A percentile compares a stretch with the other conserved stretches of the same genome.
Conservation (phyloP, 805 yeast species). For the Metschnikowia sp. region DNA sequence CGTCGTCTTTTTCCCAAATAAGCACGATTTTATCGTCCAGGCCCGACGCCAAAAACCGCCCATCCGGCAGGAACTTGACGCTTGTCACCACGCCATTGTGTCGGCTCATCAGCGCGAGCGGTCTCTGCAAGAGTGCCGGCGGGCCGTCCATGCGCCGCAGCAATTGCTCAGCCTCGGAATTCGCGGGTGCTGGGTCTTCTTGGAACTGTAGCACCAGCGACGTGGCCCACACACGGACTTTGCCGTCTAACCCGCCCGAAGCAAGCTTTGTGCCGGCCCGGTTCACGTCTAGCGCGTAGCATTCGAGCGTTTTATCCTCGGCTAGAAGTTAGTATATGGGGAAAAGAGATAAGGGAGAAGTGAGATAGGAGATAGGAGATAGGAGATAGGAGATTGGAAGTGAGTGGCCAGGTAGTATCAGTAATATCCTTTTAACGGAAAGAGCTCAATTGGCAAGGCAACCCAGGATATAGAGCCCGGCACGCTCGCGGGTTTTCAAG, state of each 20-base stretch:
- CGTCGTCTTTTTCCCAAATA: slow-evolving; percentile 91
- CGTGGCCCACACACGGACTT: slow-evolving; percentile 84
- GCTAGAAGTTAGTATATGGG: slow-evolving; percentile 41
- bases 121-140: slow-evolving; percentile 30
- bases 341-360: slow-evolving; percentile 7
- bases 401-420: too few species aligned
- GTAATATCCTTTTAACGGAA: too few species aligned
- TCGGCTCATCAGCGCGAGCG: slow-evolving; percentile 86
- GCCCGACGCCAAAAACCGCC: slow-evolving; percentile 87
- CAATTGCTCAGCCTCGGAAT: not conserved
- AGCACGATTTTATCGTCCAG: slow-evolving; percentile 90
- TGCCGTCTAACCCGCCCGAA: slow-evolving; percentile 90
- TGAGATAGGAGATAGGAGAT: too few species aligned
- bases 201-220: slow-evolving; percentile 48
- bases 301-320: slow-evolving; percentile 76
- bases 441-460: too few species aligned
- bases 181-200: slow-evolving; percentile 4
- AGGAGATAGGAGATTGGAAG: too few species aligned
- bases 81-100: slow-evolving; percentile 97
- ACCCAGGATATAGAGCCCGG: too few species aligned
- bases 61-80: slow-evolving; percentile 89
- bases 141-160: slow-evolving; percentile 13
- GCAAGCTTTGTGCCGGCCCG: slow-evolving; percentile 84
- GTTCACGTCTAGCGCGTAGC: slow-evolving; percentile 77
- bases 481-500: too few species aligned